These are phyloP conservation scores for Ophiostoma ips DNA, from an alignment of 2,329 filamentous ascomycete species.

Conservation along the genomic window DNA sequence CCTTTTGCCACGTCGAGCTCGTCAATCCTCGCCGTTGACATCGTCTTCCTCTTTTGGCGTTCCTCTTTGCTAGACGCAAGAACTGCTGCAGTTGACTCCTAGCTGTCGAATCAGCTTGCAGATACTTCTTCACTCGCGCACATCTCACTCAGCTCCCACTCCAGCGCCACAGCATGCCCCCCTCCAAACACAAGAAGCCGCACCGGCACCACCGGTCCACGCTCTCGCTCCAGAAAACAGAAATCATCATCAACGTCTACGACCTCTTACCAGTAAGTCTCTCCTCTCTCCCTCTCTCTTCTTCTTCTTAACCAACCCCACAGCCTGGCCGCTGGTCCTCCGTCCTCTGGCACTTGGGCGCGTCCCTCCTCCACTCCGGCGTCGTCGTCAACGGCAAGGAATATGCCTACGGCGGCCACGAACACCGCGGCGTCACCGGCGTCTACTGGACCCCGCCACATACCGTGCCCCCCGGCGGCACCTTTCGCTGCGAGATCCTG, in stretches of 20 bases:
- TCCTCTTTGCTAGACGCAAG: too few species aligned
- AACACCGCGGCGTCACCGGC: constrained; percentile 54
- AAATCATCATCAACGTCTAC: constrained; percentile 65
- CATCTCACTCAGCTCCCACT: background rate
- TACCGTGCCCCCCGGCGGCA: constrained; percentile 61
- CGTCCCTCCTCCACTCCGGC: constrained; percentile 67
- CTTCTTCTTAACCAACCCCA: too few species aligned
- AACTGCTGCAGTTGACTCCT: too few species aligned
- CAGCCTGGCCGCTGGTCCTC: constrained; percentile 63
- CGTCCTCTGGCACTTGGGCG: constrained; percentile 62
- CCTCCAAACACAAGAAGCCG: constrained; percentile 27
- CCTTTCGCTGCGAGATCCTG: constrained; percentile 59
- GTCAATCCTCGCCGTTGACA: too few species aligned
- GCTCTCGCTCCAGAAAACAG: constrained; percentile 55
- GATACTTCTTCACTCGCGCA: background rate
- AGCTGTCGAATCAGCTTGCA: background rate
- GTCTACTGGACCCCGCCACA: constrained; percentile 72
- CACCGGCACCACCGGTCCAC: constrained; percentile 45
- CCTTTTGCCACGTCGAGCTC: too few species aligned
- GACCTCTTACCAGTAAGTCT: constrained; percentile 53
- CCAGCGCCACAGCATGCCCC: constrained; percentile 22
- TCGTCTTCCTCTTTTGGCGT: too few species aligned
- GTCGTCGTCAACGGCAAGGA: constrained; percentile 69
- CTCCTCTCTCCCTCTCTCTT: constrained; percentile 11
- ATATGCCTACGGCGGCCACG: constrained; percentile 77